Evolutionary conservation across 2,329 filamentous ascomycete genomes (phyloP), one percentile per base, ranked within the genome.

Genomic region (Ilyonectria destructans): DNA sequence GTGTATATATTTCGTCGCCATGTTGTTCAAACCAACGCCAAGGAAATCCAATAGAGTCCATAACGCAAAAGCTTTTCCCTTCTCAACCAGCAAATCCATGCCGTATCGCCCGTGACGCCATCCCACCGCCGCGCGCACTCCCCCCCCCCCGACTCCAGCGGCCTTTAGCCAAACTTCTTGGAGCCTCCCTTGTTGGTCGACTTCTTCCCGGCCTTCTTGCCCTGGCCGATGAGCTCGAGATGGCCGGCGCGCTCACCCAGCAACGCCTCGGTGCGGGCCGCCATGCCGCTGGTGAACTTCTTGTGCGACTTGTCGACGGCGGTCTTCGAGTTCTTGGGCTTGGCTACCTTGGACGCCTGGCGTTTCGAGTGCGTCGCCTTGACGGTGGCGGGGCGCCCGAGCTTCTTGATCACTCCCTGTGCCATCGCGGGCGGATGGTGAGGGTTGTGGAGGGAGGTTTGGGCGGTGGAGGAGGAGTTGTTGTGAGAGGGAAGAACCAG

Each of bases 201-300:
- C 74, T 79, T 83, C 77, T 82, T 82, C 51, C 76, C 78, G 6
- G 74, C 78, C 78, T 86, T 88, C 79, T 88, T 87, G 10, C 85
- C 85, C 79, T 87, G 85, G 35, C 87, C 88, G 68, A 90, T 88
- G 70, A 90, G 76, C 81, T 90, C 88, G 26, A 90, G 79, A 67
- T 90, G 88, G 0, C 88, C 88, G 6, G 87, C 88, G 9, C 88
- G 81, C 82, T 90, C 87, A 67, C 88, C 88, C 46, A 90, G 83
- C 75, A 90, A 81, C 69, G 83, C 82, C 82, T 90, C 88, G 35
- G 88, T 90, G 81, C 84, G 83, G 65, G 82, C 82, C 49, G 82
- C 84, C 76, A 90, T 82, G 54, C 87, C 88, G 4, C 86, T 83
- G 13, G 86, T 84, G 77, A 86, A 87, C 79, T 89, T 88, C 74